These are phyloP conservation scores for Solanum pennellii DNA, from an alignment of 257 asterid species.

Conservation along the genomic window DNA sequence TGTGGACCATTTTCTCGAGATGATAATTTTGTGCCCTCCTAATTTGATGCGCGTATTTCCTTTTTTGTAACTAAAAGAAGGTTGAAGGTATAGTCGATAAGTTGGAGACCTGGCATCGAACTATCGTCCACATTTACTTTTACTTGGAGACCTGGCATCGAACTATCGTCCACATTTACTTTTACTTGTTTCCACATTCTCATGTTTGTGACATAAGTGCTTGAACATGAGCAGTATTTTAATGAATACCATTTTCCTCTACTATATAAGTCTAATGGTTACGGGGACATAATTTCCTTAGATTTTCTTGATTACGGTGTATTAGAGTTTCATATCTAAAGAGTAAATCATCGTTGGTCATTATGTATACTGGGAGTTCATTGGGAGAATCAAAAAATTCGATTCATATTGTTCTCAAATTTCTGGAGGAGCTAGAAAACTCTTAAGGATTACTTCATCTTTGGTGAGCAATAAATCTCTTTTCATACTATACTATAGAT, in stretches of 20 bases:
- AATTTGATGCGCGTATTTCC: background rate
- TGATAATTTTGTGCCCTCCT: background rate
- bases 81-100: background rate
- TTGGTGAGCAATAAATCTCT: background rate
- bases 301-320: background rate
- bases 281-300: background rate
- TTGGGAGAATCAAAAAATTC: background rate
- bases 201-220: background rate
- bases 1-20: background rate
- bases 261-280: background rate
- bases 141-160: no score
- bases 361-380: background rate
- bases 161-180: background rate
- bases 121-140: background rate
- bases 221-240: background rate
- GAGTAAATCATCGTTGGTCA: background rate
- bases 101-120: background rate
- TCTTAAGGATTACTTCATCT: background rate
- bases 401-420: background rate
- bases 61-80: background rate
- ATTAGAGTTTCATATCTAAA: background rate
- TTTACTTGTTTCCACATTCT: background rate
- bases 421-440: background rate
- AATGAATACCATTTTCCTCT: background rate
- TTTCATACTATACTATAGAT: background rate